Conservation (phyloP, 129 eudicot genomes). For the Escallonia rubra region DNA sequence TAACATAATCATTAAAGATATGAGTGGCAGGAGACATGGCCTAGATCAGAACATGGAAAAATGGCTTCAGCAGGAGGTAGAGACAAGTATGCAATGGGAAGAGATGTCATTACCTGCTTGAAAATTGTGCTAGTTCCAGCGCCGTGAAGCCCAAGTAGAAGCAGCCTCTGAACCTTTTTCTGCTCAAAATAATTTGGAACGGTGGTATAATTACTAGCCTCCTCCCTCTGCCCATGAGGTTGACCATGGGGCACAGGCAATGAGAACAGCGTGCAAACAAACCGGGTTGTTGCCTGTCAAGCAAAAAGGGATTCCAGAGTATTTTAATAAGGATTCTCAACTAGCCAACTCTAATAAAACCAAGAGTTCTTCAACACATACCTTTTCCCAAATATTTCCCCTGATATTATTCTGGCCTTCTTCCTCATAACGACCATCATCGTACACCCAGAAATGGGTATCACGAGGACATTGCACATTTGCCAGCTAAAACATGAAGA, state of each 20-base stretch:
- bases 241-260: constrained; percentile 92
- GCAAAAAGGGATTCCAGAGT: constrained; percentile 15
- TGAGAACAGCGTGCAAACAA: constrained; percentile 64
- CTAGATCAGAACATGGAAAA: too few relatives aligned
- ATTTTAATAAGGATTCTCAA: constrained; percentile 6
- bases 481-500: constrained; percentile 61
- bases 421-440: constrained; percentile 99
- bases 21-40: too few relatives aligned
- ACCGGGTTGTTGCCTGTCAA: constrained; percentile 77
- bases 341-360: neutral
- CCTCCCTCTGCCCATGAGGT: constrained; percentile 66
- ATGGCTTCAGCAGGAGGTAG: too few relatives aligned
- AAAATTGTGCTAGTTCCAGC: constrained; percentile 99
- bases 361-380: constrained; percentile 13
- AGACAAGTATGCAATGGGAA: too few relatives aligned
- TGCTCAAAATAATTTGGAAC: constrained; percentile 85
- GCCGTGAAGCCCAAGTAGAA: constrained; percentile 84
- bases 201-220: constrained; percentile 63
- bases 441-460: constrained; percentile 99
- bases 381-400: constrained; percentile 99
- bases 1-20: too few relatives aligned
- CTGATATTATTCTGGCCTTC: constrained; percentile 97
- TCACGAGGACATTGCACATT: constrained; percentile 98
- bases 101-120: constrained; percentile 63
- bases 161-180: constrained; percentile 74